Evolutionary conservation across 768 basidiomycete genomes (phyloP).

Genomic region (Jaapia argillacea): DNA sequence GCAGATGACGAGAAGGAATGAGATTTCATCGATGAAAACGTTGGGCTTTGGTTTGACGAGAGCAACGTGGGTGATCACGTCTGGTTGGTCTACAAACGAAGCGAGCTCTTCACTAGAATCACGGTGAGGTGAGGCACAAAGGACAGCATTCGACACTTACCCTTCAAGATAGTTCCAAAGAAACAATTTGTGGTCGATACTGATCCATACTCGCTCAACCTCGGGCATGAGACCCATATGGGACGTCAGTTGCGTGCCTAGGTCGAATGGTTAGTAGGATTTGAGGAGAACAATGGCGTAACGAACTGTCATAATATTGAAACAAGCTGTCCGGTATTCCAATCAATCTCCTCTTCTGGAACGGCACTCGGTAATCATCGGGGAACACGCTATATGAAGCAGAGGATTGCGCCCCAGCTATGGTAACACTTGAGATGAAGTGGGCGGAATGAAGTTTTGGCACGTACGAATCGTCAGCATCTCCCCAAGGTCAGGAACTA

Average conservation of each 20-base stretch:
- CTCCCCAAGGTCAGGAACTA: conserved; percentile 69
- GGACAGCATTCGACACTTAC: conserved; percentile 33
- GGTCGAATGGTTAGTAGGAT: conserved; percentile 9
- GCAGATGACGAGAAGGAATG: conserved; percentile 80
- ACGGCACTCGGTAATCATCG: conserved; percentile 70
- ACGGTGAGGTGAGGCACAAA: conserved; percentile 1
- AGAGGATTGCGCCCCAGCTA: conserved; percentile 61
- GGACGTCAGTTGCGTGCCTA: conserved; percentile 60
- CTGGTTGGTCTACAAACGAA: conserved; percentile 86
- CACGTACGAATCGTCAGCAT: conserved; percentile 43
- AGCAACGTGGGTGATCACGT: conserved; percentile 82
- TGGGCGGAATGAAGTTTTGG: neutral
- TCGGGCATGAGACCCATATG: conserved; percentile 90
- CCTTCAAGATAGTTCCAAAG: conserved; percentile 96
- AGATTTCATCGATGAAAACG: conserved; percentile 91
- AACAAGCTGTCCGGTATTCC: conserved; percentile 73
- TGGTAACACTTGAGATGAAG: neutral
- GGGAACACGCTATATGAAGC: conserved; percentile 70
- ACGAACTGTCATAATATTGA: conserved; percentile 63
- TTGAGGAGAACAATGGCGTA: neutral
- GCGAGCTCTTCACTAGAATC: conserved; percentile 70
- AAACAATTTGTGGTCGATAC: conserved; percentile 88
- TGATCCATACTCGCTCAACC: conserved; percentile 92
- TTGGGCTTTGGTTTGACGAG: conserved; percentile 78
- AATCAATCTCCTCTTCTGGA: conserved; percentile 67